Evolutionary conservation across 1,284 basidiomycete species (phyloP).

Genomic region (Tranzscheliella williamsii): DNA sequence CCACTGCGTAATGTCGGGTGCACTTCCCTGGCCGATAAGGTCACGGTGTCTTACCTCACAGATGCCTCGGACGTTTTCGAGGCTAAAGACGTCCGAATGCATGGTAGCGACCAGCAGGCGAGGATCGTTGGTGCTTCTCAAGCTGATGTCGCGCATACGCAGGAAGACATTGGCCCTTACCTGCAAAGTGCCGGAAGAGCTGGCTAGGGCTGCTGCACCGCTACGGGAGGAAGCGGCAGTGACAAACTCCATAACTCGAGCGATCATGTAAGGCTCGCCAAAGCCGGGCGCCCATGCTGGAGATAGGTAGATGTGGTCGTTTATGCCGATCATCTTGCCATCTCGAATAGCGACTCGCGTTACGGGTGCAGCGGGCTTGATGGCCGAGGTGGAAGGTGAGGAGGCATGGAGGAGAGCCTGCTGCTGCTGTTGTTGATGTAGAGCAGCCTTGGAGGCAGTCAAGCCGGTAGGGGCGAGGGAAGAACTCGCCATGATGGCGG

Average conservation of each 20-base stretch:
- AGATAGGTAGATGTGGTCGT: slow-evolving; percentile 91
- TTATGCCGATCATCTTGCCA: slow-evolving; percentile 51
- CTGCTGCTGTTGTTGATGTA: slow-evolving; percentile 37
- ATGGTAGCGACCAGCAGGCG: slow-evolving; percentile 89
- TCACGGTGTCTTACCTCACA: slow-evolving; percentile 92
- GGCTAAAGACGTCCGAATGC: slow-evolving; percentile 90
- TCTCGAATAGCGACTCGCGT: slow-evolving; percentile 44
- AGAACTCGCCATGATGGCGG: slow-evolving; percentile 28
- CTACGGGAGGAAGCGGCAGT: slow-evolving; percentile 72
- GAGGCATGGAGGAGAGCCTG: slow-evolving; percentile 32
- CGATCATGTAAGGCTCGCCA: slow-evolving; percentile 83
- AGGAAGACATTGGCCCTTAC: slow-evolving; percentile 91
- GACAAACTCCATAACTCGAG: slow-evolving; percentile 93
- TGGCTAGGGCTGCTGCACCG: slow-evolving; percentile 70
- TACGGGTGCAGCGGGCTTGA: slow-evolving; percentile 35
- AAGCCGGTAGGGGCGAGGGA: slow-evolving; percentile 33
- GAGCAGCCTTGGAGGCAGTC: slow-evolving; percentile 29
- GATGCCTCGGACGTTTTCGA: slow-evolving; percentile 84
- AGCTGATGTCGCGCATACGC: slow-evolving; percentile 83
- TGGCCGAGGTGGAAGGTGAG: slow-evolving; percentile 13
- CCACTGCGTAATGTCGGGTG: slow-evolving; percentile 84
- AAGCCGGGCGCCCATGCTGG: slow-evolving; percentile 86
- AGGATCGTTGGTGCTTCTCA: slow-evolving; percentile 80
- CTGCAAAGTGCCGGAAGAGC: slow-evolving; percentile 55
- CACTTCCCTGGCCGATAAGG: slow-evolving; percentile 69